Conservation (phyloP, 441 rosid genomes). For the Pelargonium myrrhifolium region DNA sequence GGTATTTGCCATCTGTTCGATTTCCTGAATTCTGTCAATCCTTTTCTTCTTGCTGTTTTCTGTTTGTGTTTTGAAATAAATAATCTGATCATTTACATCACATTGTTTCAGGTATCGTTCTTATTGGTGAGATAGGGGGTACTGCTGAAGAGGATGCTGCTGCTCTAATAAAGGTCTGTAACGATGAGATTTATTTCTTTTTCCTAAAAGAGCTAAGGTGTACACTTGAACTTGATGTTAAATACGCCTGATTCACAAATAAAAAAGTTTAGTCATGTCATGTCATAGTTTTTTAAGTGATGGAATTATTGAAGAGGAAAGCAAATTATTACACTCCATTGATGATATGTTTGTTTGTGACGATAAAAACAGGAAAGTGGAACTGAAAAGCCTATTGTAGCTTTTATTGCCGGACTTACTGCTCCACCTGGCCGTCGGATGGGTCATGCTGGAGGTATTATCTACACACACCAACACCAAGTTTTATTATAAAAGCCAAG, state of each 20-base stretch:
- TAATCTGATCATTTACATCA: constrained; percentile 3
- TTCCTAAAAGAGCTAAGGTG: neutral
- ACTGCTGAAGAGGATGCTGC: constrained; percentile 98
- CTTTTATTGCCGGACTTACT: constrained; percentile 95
- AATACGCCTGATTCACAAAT: no score
- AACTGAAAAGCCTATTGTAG: constrained; percentile 89
- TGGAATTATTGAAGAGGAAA: neutral
- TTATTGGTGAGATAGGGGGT: constrained; percentile 91
- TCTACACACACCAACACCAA: neutral
- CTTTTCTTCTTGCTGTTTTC: no score
- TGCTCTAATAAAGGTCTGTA: constrained; percentile 58
- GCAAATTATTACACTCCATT: neutral
- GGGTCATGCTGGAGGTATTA: constrained; percentile 99
- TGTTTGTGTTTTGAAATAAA: neutral
- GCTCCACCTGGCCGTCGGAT: constrained; percentile 98
- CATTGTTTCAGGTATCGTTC: constrained; percentile 53
- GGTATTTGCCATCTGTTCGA: no score
- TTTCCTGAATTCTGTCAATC: no score
- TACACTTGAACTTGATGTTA: no score
- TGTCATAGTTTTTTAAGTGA: neutral
- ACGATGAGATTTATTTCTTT: neutral
- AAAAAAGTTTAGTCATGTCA: no score
- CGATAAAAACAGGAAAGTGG: constrained; percentile 69
- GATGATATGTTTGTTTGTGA: constrained; percentile 9
- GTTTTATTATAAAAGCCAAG: neutral